Evolutionary conservation across 805 yeast species (phyloP).

Genomic region (Millerozyma miso): DNA sequence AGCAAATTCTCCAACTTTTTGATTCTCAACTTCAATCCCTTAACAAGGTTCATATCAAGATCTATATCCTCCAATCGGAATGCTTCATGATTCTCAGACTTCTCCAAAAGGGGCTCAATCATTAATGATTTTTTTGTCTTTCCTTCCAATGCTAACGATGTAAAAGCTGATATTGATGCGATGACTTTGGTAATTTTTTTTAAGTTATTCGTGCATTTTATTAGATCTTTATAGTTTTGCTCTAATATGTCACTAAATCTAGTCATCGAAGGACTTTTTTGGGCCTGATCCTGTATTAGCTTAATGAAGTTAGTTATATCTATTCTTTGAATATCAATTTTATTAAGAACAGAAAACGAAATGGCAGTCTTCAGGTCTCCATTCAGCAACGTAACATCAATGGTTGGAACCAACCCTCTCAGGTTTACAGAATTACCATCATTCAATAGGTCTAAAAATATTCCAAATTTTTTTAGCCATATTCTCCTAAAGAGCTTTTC

Average conservation of each 20-base stretch:
- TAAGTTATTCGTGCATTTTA: slow-evolving; percentile 36
- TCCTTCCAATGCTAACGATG: slow-evolving; percentile 19
- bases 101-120: slow-evolving; percentile 7
- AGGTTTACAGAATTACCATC: slow-evolving; percentile 10
- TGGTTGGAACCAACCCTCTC: slow-evolving; percentile 14
- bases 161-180: slow-evolving; percentile 25
- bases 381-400: slow-evolving; percentile 34
- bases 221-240: slow-evolving; percentile 43
- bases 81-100: slow-evolving; percentile 8
- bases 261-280: slow-evolving; percentile 10
- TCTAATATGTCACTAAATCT: slow-evolving; percentile 38
- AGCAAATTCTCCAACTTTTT: slow-evolving; percentile 71
- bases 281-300: slow-evolving; percentile 13
- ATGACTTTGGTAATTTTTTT: slow-evolving; percentile 29
- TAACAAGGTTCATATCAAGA: slow-evolving; percentile 37
- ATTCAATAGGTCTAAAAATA: slow-evolving; percentile 24
- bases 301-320: slow-evolving; percentile 28
- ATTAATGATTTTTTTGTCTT: slow-evolving; percentile 12
- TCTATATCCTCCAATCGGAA: slow-evolving; percentile 20
- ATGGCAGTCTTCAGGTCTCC: slow-evolving; percentile 13
- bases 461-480: slow-evolving; percentile 65
- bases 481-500: slow-evolving; percentile 52
- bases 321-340: slow-evolving; percentile 28
- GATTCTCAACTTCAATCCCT: slow-evolving; percentile 68
- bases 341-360: slow-evolving; percentile 31